Evolutionary conservation across 2,329 filamentous ascomycete genomes (phyloP), one percentile per base, ranked within the genome.

Genomic region (Nannizziopsis barbatae): DNA sequence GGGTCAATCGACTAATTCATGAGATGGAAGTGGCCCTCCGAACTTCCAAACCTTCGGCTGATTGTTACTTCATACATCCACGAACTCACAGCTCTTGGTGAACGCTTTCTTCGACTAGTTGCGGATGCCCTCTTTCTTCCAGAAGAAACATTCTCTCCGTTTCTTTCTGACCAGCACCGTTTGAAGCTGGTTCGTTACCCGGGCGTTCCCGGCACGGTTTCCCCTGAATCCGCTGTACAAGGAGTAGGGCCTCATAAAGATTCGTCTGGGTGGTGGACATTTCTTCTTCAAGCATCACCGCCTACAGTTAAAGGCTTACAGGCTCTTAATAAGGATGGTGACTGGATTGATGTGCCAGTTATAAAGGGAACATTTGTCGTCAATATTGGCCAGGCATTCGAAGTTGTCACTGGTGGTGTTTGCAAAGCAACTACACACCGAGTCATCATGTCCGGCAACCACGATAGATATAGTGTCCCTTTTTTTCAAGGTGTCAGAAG

Each of bases 181-280:
- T 67, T 81, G 35, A 79, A 80, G 55, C 63, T 80, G 1, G 66
- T 79, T 2, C 72, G 70, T 46, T 80, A 80, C 47, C 75, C 75
- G 3, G 63, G 65, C 3, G 5, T 32, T 33, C 37, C 38, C n/a
- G 9, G 37, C 12, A 3, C 39, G 18, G 5, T 15, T 1, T 47
- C 45, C 11, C 7, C 27, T 7, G n/a, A 14, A 8, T 8, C 31
- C 14, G 11, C 31, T 0, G 51, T 55, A 8, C 76, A 80, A 61
- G 77, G 77, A 1, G 76, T 81, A 1, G 78, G 77, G 0, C 73
- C 78, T 0, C 77, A 81, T 62, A 80, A 80, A 56, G 76, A 79
- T 58, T 80, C 74, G 0, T 79, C 76, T 0, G 77, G 77, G 2
- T 81, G 76, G 76, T 77, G 78, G 66, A 81, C 79, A 0, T 81